Evolutionary conservation across 208 protist genomes (phyloP).

Genomic region (Trypanosoma avium): DNA sequence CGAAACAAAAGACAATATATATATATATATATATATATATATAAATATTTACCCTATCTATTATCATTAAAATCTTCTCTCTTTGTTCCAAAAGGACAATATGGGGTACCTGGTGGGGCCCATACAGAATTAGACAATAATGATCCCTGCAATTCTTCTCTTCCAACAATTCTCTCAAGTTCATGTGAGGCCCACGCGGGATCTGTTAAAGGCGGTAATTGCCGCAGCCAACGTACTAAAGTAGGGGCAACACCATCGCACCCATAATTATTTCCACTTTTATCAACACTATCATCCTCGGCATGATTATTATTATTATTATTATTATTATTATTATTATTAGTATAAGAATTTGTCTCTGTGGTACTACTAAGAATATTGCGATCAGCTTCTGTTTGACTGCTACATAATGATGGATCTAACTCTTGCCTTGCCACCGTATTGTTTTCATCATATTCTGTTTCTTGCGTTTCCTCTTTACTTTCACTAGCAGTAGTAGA

Average conservation of each 20-base stretch:
- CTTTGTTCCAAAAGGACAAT: constrained; percentile 70
- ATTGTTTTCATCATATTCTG: no score
- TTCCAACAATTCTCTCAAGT: constrained; percentile 52
- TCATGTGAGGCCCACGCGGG: constrained; percentile 88
- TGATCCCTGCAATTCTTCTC: no score
- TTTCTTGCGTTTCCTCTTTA: no score
- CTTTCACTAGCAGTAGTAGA: no score
- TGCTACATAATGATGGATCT: no score
- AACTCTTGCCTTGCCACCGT: no score
- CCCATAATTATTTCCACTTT: no score
- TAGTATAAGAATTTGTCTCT: no score
- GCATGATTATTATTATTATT: constrained; percentile 4
- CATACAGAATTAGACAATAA: constrained; percentile 57
- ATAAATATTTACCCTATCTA: neutral
- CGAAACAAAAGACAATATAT: constrained; percentile 6
- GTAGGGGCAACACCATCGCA: neutral
- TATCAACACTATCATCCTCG: neutral
- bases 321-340: neutral
- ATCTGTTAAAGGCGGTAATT: constrained; percentile 45
- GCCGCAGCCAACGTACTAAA: constrained; percentile 34
- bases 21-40: constrained; percentile 13
- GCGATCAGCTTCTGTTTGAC: no score
- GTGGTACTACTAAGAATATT: no score
- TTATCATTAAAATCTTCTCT: constrained; percentile 34
- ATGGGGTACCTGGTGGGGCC: constrained; percentile 50